These are phyloP conservation scores for Pyrenophora graminea DNA, from an alignment of 2,329 filamentous ascomycete species.

Conservation along the genomic window DNA sequence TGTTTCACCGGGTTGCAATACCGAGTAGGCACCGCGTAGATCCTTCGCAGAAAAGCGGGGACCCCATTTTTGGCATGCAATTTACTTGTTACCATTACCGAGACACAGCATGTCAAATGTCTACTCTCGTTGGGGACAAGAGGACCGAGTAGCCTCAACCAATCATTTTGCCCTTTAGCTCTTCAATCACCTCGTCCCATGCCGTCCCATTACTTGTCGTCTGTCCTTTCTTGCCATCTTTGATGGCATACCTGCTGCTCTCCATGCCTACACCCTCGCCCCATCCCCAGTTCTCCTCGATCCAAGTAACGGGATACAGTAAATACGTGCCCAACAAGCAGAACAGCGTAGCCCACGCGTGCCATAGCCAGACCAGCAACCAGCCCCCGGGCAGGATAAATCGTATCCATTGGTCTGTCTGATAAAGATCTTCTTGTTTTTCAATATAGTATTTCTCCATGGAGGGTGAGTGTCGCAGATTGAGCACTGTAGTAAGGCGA, in stretches of 20 bases:
- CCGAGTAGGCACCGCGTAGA: neutral
- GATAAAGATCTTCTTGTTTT: constrained; percentile 81
- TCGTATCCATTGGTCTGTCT: constrained; percentile 73
- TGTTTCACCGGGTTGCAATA: constrained; percentile 1
- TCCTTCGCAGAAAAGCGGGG: too few species aligned
- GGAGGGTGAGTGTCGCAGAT: constrained; percentile 48
- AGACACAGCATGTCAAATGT: too few species aligned
- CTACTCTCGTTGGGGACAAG: too few species aligned
- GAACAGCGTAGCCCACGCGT: constrained; percentile 66
- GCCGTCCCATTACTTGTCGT: constrained; percentile 17
- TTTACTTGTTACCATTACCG: too few species aligned
- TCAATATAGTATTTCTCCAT: constrained; percentile 68
- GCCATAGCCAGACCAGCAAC: constrained; percentile 63
- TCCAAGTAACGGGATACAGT: constrained; percentile 53
- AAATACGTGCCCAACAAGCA: constrained; percentile 64
- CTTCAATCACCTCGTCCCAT: constrained; percentile 14
- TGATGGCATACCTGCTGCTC: constrained; percentile 8
- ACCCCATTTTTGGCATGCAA: too few species aligned
- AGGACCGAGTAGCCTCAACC: constrained; percentile 4
- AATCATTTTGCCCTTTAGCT: constrained; percentile 18
- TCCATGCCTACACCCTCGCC: constrained; percentile 14
- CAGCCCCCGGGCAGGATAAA: constrained; percentile 67
- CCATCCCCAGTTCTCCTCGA: constrained; percentile 26
- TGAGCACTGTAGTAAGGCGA: constrained; percentile 68
- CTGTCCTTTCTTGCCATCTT: constrained; percentile 8